phyloP scores from a whole-genome alignment of 768 basidiomycete genomes.

The Termitomyces sp. region DNA sequence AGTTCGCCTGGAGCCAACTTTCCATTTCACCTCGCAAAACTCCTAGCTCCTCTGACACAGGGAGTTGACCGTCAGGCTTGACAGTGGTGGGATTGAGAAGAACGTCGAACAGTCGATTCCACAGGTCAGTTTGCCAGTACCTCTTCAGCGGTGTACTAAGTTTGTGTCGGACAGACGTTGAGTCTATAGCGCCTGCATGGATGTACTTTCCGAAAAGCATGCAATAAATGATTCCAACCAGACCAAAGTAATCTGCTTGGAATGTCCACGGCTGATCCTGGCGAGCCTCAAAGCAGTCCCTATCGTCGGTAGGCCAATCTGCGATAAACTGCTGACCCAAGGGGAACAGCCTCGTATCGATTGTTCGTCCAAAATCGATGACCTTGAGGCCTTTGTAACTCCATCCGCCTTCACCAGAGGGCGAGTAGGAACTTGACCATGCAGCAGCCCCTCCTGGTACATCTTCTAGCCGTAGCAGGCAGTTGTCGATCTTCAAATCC shows the following conservation, averaged over 20 bases:
- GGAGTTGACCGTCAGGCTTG: conserved; percentile 55
- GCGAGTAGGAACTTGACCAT: conserved; percentile 77
- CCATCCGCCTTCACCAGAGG: conserved; percentile 84
- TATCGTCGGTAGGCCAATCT: conserved; percentile 86
- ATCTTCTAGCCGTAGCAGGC: conserved; percentile 87
- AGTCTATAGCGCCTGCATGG: conserved; percentile 57
- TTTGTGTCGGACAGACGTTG: conserved; percentile 45
- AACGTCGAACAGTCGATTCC: conserved; percentile 80
- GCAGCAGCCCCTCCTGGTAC: conserved; percentile 64
- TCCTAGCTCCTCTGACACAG: conserved; percentile 66
- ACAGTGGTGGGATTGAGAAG: conserved; percentile 79
- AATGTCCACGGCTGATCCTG: conserved; percentile 86
- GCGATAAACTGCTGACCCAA: conserved; percentile 74
- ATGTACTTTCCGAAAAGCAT: conserved; percentile 98
- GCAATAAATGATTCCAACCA: conserved; percentile 91
- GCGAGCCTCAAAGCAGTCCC: conserved; percentile 91
- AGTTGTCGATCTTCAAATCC: conserved; percentile 99
- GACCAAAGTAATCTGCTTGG: conserved; percentile 96
- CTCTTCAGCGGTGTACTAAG: conserved; percentile 80
- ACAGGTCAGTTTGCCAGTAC: conserved; percentile 92
- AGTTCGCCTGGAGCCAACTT: conserved; percentile 79
- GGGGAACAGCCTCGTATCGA: conserved; percentile 84
- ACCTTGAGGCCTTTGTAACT: conserved; percentile 80
- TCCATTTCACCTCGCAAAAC: conserved; percentile 79
- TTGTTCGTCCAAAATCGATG: conserved; percentile 96